phyloP scores from a whole-genome alignment of 805 yeast species.

The Zygosaccharomyces gambellarensis region DNA sequence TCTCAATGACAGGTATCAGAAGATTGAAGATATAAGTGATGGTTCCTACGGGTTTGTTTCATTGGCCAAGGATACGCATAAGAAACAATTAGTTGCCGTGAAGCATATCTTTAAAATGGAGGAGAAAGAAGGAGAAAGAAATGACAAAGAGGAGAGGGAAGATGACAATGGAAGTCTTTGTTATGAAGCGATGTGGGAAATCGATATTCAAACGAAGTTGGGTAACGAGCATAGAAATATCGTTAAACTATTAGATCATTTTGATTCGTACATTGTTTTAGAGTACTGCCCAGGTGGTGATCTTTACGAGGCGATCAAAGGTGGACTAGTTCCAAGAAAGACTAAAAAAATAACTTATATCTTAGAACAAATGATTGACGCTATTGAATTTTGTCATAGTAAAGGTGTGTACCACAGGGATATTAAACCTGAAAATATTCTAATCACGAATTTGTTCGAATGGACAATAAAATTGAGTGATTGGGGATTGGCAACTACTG shows the following conservation, averaged over 20 bases:
- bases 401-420: conserved; percentile 75
- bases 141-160: conserved; percentile 13
- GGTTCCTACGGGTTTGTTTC: conserved; percentile 94
- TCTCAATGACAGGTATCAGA: conserved; percentile 58
- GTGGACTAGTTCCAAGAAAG: conserved; percentile 51
- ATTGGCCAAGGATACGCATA: conserved; percentile 63
- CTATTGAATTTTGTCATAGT: conserved; percentile 69
- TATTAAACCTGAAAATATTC: conserved; percentile 73
- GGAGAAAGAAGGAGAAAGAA: conserved; percentile 37
- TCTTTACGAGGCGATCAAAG: conserved; percentile 70
- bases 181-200: conserved; percentile 64
- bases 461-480: conserved; percentile 63
- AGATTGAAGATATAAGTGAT: conserved; percentile 72
- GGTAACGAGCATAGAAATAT: conserved; percentile 55
- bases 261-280: conserved; percentile 65
- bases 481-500: conserved; percentile 65
- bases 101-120: conserved; percentile 71
- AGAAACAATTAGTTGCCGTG: conserved; percentile 65
- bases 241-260: conserved; percentile 55
- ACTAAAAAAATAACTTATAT: conserved; percentile 48
- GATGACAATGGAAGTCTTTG: conserved; percentile 35
- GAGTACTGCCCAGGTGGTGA: conserved; percentile 89
- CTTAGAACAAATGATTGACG: conserved; percentile 59
- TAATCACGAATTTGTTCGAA: conserved; percentile 45
- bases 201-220: conserved; percentile 56